These are phyloP conservation scores for Platanus orientalis DNA, from an alignment of 164 flowering plant species.

Conservation along the genomic window DNA sequence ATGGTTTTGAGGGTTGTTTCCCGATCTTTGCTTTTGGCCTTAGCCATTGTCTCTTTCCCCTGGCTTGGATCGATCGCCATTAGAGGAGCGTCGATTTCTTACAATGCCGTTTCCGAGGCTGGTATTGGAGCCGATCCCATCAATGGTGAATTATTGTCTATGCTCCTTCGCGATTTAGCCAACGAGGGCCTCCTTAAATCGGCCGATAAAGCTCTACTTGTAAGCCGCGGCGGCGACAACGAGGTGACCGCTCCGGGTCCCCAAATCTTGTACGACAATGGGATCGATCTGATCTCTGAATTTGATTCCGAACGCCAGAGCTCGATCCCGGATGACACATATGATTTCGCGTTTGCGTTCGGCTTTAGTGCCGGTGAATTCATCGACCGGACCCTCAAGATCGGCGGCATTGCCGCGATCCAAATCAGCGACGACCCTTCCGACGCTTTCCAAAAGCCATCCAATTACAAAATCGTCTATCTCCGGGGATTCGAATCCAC, in stretches of 20 bases:
- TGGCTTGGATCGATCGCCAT: slow-evolving; percentile 21
- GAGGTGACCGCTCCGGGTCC: background rate
- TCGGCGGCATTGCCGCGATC: slow-evolving; percentile 44
- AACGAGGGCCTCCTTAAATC: slow-evolving; percentile 47
- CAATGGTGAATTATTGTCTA: slow-evolving; percentile 9
- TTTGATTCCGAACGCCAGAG: slow-evolving; percentile 26
- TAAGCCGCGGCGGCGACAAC: slow-evolving; percentile 20
- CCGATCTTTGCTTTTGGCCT: slow-evolving; percentile 40
- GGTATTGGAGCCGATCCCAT: background rate
- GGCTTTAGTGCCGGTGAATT: slow-evolving; percentile 18
- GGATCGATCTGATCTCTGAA: slow-evolving; percentile 25
- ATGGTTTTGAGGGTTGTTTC: slow-evolving; percentile 39
- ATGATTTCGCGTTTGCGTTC: slow-evolving; percentile 36
- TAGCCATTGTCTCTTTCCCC: slow-evolving; percentile 43
- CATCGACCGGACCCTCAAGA: slow-evolving; percentile 42
- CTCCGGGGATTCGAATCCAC: slow-evolving; percentile 39
- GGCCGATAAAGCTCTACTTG: slow-evolving; percentile 33
- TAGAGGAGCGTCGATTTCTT: background rate
- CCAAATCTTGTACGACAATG: slow-evolving; percentile 16
- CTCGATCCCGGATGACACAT: slow-evolving; percentile 26
- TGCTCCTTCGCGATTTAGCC: slow-evolving; percentile 44
- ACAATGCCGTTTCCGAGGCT: background rate
- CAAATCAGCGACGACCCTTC: slow-evolving; percentile 24
- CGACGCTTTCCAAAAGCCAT: slow-evolving; percentile 19
- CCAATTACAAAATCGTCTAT: slow-evolving; percentile 54